phyloP scores from a whole-genome alignment of 164 flowering plant genomes.

The Litsea cubeba region DNA sequence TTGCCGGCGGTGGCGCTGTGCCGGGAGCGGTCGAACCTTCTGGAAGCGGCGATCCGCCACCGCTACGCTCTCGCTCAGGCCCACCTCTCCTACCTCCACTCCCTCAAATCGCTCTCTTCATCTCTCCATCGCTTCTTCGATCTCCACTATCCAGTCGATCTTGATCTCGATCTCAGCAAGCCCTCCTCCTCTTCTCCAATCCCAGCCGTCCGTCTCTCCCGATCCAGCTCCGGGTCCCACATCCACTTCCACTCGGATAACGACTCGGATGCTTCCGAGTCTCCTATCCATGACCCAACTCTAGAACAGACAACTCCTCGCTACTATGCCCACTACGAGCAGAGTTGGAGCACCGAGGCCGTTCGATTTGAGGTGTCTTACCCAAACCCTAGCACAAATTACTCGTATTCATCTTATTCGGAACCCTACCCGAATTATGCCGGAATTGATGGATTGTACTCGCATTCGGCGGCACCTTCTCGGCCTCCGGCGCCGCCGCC shows the following conservation, averaged over 20 bases:
- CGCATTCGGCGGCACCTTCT: constrained; percentile 36
- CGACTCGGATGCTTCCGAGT: constrained; percentile 27
- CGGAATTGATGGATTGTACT: constrained; percentile 10
- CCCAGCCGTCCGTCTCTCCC: constrained; percentile 13
- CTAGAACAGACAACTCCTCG: constrained; percentile 9
- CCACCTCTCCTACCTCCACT: constrained; percentile 31
- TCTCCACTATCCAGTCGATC: constrained; percentile 14
- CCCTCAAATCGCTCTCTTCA: constrained; percentile 29
- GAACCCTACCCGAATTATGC: constrained; percentile 10
- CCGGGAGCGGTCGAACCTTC: constrained; percentile 46
- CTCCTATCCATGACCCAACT: constrained; percentile 27
- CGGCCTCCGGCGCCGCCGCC: constrained; percentile 65
- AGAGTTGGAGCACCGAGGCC: constrained; percentile 31
- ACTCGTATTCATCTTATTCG: constrained; percentile 19
- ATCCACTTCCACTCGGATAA: constrained; percentile 12
- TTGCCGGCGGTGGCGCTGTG: constrained; percentile 50
- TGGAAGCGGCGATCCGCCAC: constrained; percentile 38
- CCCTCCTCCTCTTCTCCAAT: not conserved
- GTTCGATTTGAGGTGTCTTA: constrained; percentile 43
- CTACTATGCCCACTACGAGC: constrained; percentile 62
- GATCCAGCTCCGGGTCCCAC: constrained; percentile 25
- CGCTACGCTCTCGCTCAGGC: constrained; percentile 36
- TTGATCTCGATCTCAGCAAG: constrained; percentile 1
- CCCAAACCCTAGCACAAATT: constrained; percentile 30
- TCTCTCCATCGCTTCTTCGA: constrained; percentile 33